Conservation (phyloP, 306 rosid genomes). For the Dicorynia guianensis region DNA sequence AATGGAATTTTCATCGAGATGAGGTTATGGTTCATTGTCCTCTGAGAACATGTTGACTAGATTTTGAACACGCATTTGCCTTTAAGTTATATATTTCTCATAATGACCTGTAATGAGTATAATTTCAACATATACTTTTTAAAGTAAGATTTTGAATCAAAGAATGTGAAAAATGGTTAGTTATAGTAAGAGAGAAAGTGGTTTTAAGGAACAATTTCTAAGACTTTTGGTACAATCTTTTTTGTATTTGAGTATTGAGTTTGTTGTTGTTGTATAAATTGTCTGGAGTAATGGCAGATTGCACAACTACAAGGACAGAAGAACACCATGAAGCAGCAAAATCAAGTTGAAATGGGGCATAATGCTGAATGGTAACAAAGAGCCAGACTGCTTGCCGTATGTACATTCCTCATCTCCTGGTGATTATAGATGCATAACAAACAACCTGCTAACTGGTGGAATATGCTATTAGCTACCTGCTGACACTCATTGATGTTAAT, state of each 20-base stretch:
- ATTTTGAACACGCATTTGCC: background rate
- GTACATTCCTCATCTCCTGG: slow-evolving; percentile 68
- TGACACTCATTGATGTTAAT: slow-evolving; percentile 36
- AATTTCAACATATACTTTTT: background rate
- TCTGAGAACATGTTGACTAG: background rate
- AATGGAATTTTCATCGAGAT: background rate
- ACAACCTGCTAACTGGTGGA: slow-evolving; percentile 44
- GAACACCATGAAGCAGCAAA: slow-evolving; percentile 51
- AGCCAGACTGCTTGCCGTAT: slow-evolving; percentile 51
- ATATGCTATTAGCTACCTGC: slow-evolving; percentile 48
- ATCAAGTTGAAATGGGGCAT: slow-evolving; percentile 42
- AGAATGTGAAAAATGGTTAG: background rate
- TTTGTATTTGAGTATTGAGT: background rate
- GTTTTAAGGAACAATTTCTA: background rate
- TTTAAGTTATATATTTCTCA: background rate
- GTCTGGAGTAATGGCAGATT: slow-evolving; percentile 50
- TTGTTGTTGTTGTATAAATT: slow-evolving; percentile 33
- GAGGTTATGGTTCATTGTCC: background rate
- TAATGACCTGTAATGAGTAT: background rate
- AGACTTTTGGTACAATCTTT: background rate
- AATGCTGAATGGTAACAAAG: slow-evolving; percentile 44
- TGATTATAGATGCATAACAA: slow-evolving; percentile 47
- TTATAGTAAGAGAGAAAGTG: slow-evolving; percentile 17
- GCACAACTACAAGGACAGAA: slow-evolving; percentile 51
- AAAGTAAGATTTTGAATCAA: background rate